Base-by-base conservation (phyloP, 768 basidiomycete genomes). In the Mycena vitilis region DNA sequence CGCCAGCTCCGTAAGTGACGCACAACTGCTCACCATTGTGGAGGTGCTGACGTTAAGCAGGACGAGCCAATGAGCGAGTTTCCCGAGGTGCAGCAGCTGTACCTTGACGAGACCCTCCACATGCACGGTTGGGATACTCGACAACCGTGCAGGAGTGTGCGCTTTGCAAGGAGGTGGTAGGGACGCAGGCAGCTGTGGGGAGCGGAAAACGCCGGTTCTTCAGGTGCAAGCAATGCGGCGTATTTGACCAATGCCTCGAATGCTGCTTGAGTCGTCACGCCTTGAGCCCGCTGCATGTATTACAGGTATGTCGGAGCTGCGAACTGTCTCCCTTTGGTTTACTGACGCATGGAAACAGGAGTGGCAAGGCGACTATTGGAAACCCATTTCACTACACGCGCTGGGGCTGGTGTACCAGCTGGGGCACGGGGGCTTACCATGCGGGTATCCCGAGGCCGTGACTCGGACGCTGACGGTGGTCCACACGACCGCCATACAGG, bases 291-390 rank as follows among this genome's bases (percentile, higher is more conserved):
- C 11, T 65, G 8, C 56, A 66, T 34, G 8, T 54, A 10, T 5
- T 61, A 7, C n/a, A 60, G 44, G 65, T 66, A 15, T 5, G 65
- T 48, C 4, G 18, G 25, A n/a, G 15, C 56, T 13, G 11, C 5
- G 22, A 16, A 16, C 8, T 12, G 18, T 11, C 1, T 20, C 23
- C 5, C 5, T 30, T 30, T 5, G 38, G 48, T 37, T 47, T 18
- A 61, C 36, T 52, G 20, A 10, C 15, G 47, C 5, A 9, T 5
- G 15, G 12, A 18, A 2, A 58, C 48, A 73, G 73, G 59, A 59
- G 42, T 73, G 73, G 73, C 66, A 22, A 2, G 71, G 68, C 1
- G 5, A 37, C 2, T 64, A 47, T 34, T 73, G 73, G 73, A 22
- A 4, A 20, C 38, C 22, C 0, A 36, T 22, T 4, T 57, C 55